Conservation (phyloP, 495 filamentous ascomycete genomes). For the Hyaloscypha bicolor region DNA sequence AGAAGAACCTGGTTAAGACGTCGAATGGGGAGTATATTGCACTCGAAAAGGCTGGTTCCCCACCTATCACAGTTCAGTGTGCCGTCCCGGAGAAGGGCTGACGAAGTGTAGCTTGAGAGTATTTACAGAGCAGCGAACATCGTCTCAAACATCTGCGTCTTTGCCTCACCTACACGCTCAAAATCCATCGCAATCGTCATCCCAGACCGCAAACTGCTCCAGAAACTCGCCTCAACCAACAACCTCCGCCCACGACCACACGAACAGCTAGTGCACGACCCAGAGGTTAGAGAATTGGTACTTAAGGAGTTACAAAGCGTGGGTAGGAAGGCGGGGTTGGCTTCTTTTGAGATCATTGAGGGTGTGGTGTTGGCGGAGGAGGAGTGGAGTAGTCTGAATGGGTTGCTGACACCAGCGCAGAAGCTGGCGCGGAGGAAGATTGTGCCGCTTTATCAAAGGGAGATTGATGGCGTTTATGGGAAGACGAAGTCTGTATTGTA, state of each 20-base stretch:
- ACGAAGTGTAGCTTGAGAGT: conserved; percentile 66
- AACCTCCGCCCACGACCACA: conserved; percentile 66
- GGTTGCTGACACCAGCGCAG: conserved; percentile 70
- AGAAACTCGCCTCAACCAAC: conserved; percentile 75
- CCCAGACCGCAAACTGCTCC: conserved; percentile 75
- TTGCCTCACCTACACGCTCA: conserved; percentile 72
- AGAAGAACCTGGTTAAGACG: conserved; percentile 98
- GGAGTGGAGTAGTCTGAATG: conserved; percentile 95
- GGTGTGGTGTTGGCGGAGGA: conserved; percentile 90
- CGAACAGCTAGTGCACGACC: conserved; percentile 77
- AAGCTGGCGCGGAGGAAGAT: conserved; percentile 73
- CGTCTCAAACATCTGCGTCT: conserved; percentile 90
- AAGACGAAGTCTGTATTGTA: conserved; percentile 11
- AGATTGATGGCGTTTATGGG: conserved; percentile 59
- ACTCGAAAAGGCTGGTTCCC: conserved; percentile 67
- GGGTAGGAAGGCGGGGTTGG: conserved; percentile 74
- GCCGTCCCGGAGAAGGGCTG: conserved; percentile 42
- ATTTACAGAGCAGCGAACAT: conserved; percentile 82
- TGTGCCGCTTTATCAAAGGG: conserved; percentile 61
- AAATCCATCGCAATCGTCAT: conserved; percentile 93
- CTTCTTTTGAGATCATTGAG: conserved; percentile 84
- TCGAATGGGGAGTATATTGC: conserved; percentile 96
- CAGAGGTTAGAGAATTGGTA: conserved; percentile 73
- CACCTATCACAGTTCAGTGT: conserved; percentile 37
- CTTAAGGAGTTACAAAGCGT: conserved; percentile 76